Base-by-base conservation (phyloP, 768 basidiomycete species). In the Panaeolus cyanescens region DNA sequence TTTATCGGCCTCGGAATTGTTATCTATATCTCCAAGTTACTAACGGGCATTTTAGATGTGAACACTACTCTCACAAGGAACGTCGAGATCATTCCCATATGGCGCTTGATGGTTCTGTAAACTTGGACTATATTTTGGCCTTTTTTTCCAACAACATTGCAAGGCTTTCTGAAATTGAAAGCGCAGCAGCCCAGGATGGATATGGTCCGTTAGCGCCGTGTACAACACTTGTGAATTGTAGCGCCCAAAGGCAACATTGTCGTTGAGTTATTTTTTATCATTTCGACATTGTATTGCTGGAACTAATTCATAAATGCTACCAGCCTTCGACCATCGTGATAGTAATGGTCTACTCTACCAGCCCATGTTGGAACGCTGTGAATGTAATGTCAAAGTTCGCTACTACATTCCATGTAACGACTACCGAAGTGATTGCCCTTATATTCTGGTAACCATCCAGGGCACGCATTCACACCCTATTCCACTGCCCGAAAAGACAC, bases 391-490 rank as follows among this genome's bases (percentile, higher is more conserved):
- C 5, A 60, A 31, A 31, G 45, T 65, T 54, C 55, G 59, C 6
- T 12, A 59, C 2, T 60, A 34, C n/a, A 55, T 62, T 32, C 64
- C 59, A 12, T 19, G 56, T 1, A 25, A 45, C 10, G 58, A 60
- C 13, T 55, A 31, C 19, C 42, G 55, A 17, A 7, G 13, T 5
- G 6, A 33, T 0, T 65, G 64, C 36, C 64, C 70, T 7, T 58
- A 50, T 17, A 56, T 68, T 1, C 50, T 69, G 6, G 36, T 71
- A 0, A 31, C 65, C 0, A 55, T 57, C 39, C 53, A 22, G 6
- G 67, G 69, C 17, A 56, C 32, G 22, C 71, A 72, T 54, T 12
- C 32, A 2, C 71, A 72, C 50, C 67, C 69, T 31, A 62, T 72
- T 54, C 69, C 68, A 0, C 39, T 69, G 13, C 68, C 66, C 0